Conservation (phyloP, 2,329 filamentous ascomycete species). For the Diaporthe destruens region DNA sequence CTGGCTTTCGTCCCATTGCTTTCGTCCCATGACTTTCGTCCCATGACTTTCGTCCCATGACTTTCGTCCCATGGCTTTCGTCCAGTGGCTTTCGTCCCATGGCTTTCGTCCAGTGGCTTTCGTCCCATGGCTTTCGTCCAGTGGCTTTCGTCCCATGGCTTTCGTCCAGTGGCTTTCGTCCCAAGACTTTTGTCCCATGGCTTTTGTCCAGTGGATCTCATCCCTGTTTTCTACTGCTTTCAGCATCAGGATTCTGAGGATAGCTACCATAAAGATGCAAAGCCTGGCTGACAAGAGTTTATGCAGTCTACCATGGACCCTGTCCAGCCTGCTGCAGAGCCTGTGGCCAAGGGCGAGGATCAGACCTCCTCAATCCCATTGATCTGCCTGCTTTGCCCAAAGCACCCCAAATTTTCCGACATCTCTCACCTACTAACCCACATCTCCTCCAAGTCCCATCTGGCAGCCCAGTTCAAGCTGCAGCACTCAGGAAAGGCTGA, state of each 20-base stretch:
- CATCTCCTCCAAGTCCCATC: conserved; percentile 90
- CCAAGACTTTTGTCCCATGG: no score
- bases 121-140: no score
- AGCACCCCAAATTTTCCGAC: conserved; percentile 85
- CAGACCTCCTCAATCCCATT: conserved; percentile 68
- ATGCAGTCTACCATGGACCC: conserved; percentile 34
- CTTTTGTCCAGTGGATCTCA: no score
- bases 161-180: neutral
- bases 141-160: neutral
- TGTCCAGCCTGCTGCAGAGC: neutral
- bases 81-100: neutral
- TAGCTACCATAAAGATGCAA: neutral
- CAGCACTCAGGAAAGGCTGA: conserved; percentile 79
- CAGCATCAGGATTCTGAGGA: neutral
- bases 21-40: neutral
- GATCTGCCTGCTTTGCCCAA: conserved; percentile 85
- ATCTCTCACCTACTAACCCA: conserved; percentile 93
- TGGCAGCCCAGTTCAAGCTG: conserved; percentile 85
- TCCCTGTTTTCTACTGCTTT: neutral
- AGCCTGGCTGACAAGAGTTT: neutral
- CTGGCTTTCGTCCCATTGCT: neutral
- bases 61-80: neutral
- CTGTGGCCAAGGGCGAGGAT: conserved; percentile 18
- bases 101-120: neutral
- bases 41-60: neutral